Conservation (phyloP, 345 rosid genomes). For the Salix purpurea region DNA sequence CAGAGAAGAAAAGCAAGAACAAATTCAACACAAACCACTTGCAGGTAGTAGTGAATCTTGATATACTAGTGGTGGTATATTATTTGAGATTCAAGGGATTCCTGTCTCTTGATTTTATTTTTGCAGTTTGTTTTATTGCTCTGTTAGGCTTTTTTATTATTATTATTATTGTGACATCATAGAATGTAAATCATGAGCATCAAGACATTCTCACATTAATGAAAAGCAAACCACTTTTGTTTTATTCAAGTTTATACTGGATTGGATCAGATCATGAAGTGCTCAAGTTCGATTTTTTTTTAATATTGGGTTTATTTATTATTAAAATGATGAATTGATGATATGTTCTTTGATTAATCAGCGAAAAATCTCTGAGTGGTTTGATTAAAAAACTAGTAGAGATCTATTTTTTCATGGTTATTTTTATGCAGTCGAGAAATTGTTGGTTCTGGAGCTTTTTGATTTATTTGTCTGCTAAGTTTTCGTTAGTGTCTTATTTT, state of each 20-base stretch:
- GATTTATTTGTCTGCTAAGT: background rate
- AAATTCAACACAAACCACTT: conserved; percentile 15
- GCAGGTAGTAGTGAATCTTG: conserved; percentile 23
- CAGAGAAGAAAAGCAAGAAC: conserved; percentile 23
- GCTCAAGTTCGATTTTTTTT: too few relatives aligned
- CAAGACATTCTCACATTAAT: background rate
- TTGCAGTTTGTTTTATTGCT: background rate
- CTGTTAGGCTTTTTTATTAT: background rate
- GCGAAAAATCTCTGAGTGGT: background rate
- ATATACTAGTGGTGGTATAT: background rate
- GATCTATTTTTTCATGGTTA: background rate
- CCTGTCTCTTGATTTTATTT: background rate
- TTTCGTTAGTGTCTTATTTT: background rate
- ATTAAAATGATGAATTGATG: background rate
- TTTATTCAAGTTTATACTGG: background rate
- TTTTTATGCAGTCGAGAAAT: background rate
- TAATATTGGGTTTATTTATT: background rate
- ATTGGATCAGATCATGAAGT: too few relatives aligned
- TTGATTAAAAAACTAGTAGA: background rate
- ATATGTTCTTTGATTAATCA: too few relatives aligned
- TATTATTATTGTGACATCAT: background rate
- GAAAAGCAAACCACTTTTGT: background rate
- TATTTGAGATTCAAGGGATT: background rate
- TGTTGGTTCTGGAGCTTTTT: background rate
- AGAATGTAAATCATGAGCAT: background rate